Evolutionary conservation across 768 basidiomycete species (phyloP), one percentile per base, ranked within the genome.

Genomic region (Boletus subcaerulescens): DNA sequence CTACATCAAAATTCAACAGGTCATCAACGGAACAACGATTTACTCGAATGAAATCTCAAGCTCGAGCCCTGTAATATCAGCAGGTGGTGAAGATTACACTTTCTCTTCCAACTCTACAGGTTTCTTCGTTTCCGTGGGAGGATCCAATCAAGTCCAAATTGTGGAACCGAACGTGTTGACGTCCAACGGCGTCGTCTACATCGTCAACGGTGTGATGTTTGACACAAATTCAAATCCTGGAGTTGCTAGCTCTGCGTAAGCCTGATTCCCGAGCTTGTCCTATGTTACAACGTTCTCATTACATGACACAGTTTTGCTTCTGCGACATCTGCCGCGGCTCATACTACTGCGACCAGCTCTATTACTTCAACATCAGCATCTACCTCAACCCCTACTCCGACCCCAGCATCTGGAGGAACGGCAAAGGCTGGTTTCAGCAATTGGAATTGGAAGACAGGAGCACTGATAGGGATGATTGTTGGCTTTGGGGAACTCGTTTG

Each of bases 181-280:
- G 24, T 64, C 75, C 17, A 90, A 91, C 58, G 89, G 88, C 44
- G 89, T 90, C 40, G 66, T 87, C 10, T 87, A 91, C 65, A 65
- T 85, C 40, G 77, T 87, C 55, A 74, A 85, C 59, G 60, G 70
- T 17, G 81, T 85, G 11, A 73, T 88, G 32, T 40, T 81, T 15
- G 77, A 82, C 65, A 71, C 74, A 4, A 65, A 75, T 8, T 60
- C 55, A 3, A 69, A 86, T 62, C 43, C 73, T 10, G 58, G 60
- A 5, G 77, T 75, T 1, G 86, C 84, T 6, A 74, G 68, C 44
- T 76, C 79, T 52, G 84, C 83, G 83, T 86, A 65, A 65, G 82
- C 75, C 6, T 12, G 22, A 5, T n/a, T 18, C 4, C 24, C 32
- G 11, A 35, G 2, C 13, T 29, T 10, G n/a, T 15, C 9, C 13